A percentile compares a stretch with the other conserved stretches of the same genome.
These are phyloP conservation scores for Cordyceps fumosorosea DNA, from an alignment of 2,329 filamentous ascomycete genomes.

Conservation along the genomic window DNA sequence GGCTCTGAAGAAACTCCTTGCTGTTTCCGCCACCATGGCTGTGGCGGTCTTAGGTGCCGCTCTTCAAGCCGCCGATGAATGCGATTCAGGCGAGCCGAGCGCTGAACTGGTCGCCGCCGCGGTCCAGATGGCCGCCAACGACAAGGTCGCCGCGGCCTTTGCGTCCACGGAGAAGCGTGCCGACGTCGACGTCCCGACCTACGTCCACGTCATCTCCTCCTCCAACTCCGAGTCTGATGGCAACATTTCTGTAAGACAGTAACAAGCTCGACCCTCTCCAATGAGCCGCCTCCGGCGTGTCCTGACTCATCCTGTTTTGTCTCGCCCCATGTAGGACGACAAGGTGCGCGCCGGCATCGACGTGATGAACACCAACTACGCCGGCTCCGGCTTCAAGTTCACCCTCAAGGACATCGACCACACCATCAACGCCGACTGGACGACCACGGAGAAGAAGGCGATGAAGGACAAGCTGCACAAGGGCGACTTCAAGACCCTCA, in stretches of 20 bases:
- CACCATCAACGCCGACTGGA: conserved; percentile 43
- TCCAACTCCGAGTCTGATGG: not conserved
- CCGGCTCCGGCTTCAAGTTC: conserved; percentile 25
- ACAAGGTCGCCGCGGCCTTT: not conserved
- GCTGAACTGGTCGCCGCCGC: not conserved
- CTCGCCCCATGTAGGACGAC: not conserved
- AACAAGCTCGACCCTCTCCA: no score
- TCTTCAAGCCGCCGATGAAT: not conserved
- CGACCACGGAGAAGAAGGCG: conserved; percentile 29
- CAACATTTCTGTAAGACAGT: conserved; percentile 6
- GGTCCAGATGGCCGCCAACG: not conserved
- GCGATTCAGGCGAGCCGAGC: not conserved
- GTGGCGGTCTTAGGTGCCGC: not conserved
- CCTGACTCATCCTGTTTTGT: not conserved
- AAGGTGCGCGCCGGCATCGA: not conserved
- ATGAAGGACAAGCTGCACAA: conserved; percentile 42
- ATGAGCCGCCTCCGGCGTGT: not conserved
- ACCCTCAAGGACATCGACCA: conserved; percentile 35
- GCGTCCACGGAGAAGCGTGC: not conserved
- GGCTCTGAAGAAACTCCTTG: no score
- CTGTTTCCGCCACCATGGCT: not conserved
- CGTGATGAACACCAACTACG: not conserved
- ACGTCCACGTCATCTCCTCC: conserved; percentile 5
- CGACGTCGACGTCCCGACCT: not conserved
- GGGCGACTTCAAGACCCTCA: conserved; percentile 35